phyloP scores from a whole-genome alignment of 805 yeast genomes.

The Tetrapisispora iriomotensis region DNA sequence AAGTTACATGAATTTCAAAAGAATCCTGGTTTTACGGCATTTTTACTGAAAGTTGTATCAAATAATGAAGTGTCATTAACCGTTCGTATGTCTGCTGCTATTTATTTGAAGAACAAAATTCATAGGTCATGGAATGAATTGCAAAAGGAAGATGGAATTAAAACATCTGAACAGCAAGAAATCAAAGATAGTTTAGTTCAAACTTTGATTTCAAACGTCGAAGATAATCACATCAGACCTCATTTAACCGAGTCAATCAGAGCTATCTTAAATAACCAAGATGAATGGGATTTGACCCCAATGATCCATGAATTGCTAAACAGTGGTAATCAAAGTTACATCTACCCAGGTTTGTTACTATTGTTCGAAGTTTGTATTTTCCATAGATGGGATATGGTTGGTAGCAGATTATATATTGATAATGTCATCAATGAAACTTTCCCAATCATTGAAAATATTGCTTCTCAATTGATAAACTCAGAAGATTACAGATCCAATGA shows the following conservation, averaged over 20 bases:
- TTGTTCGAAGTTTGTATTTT: constrained; percentile 46
- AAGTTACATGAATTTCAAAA: constrained; percentile 43
- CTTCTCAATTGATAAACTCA: constrained; percentile 31
- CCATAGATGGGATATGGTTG: constrained; percentile 47
- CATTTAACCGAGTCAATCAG: constrained; percentile 51
- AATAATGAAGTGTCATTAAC: constrained; percentile 36
- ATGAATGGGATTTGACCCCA: constrained; percentile 30
- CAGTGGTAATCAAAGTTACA: constrained; percentile 31
- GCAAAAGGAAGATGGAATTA: constrained; percentile 26
- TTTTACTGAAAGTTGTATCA: constrained; percentile 40
- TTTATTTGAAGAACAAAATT: constrained; percentile 58
- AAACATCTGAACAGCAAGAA: constrained; percentile 41
- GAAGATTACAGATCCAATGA: constrained; percentile 32
- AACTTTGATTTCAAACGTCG: constrained; percentile 37
- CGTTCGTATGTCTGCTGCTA: constrained; percentile 51
- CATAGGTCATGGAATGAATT: constrained; percentile 41
- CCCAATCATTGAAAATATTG: constrained; percentile 48
- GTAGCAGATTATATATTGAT: constrained; percentile 39
- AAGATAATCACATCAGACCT: constrained; percentile 37
- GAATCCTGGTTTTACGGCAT: constrained; percentile 48
- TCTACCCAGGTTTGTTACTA: constrained; percentile 47
- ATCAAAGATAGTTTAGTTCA: constrained; percentile 47
- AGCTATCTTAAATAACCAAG: constrained; percentile 40
- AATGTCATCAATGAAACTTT: constrained; percentile 38
- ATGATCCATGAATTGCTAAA: constrained; percentile 29